Evolutionary conservation across 2,329 filamentous ascomycete species (phyloP).

Genomic region (Akanthomyces lecanii): DNA sequence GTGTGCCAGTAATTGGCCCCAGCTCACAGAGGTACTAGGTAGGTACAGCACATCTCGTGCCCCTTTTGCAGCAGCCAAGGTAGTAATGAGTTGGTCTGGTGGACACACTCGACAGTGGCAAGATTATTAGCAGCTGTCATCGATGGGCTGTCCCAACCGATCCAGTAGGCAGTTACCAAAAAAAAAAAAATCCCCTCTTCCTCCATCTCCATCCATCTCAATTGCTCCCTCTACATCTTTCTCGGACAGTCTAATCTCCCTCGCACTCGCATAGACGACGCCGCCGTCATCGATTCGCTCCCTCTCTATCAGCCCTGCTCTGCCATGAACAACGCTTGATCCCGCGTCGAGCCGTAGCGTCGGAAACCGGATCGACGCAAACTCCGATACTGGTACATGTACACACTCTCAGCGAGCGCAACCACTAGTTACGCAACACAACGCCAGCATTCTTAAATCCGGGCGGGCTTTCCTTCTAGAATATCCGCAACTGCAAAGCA

Average conservation of each 20-base stretch:
- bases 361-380: conserved; percentile 20
- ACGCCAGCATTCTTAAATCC: conserved; percentile 19
- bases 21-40: not conserved
- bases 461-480: conserved; percentile 12
- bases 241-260: not conserved
- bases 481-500: conserved; percentile 5
- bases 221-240: not conserved
- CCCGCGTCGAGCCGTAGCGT: conserved; percentile 14
- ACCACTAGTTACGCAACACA: not conserved
- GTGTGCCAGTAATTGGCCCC: conserved; percentile 2
- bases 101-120: not conserved
- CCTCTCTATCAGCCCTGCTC: not conserved
- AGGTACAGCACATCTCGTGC: not conserved
- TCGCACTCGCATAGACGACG: not conserved
- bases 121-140: conserved; percentile 2
- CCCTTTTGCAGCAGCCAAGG: not conserved
- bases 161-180: not conserved
- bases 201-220: not conserved
- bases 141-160: conserved; percentile 12
- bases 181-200: not conserved
- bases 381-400: conserved; percentile 18
- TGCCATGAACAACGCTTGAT: conserved; percentile 7
- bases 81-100: not conserved
- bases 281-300: not conserved
- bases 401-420: not conserved